Evolutionary conservation across 805 yeast species (phyloP), one percentile per base, ranked within the genome.

Genomic region (Nakazawaea wyomingensis): DNA sequence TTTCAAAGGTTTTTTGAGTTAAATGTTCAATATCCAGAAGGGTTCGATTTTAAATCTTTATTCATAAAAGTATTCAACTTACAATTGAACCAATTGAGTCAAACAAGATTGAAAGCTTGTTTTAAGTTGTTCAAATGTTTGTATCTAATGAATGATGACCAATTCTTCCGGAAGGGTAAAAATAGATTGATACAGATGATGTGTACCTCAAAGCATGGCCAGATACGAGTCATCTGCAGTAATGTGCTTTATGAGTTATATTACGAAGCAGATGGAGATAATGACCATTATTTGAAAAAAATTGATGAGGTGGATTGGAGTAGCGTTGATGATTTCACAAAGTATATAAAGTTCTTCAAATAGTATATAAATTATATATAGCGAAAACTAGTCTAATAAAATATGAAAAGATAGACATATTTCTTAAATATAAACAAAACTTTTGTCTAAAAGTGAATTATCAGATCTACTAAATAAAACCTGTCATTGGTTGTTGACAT

Each of bases 51-150:
- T 16, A 52, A 62, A 29, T 59, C 65, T 1, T 55, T 80, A 4
- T 75, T 65, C 35, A 64, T 74, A 1, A 60, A 78, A 24, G 58
- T 74, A 4, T 78, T 69, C 61, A 82, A 82, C 53, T 56, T 78
- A 27, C 82, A 80, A 42, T 60, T 82, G 27, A 72, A 71, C 45
- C 72, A 78, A 1, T 54, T 65, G 4, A 68, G 66, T 39, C 35
- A 63, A 6, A 44, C 57, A 0, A 56, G 79, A 33, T 47, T 78
- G 1, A 50, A 57, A 0, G 50, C 65, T 11, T 70, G 72, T 0
- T 53, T 79, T 4, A 59, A 64, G 39, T 48, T 78, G 0, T 71
- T 81, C 48, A 71, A 69, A 5, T 60, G 62, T 34, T 43, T 80
- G 26, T 53, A 53, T 28, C 20, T 51, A 14, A 19, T 29, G 14